Conservation (phyloP, 768 basidiomycete species). For the Hypholoma fasciculare region DNA sequence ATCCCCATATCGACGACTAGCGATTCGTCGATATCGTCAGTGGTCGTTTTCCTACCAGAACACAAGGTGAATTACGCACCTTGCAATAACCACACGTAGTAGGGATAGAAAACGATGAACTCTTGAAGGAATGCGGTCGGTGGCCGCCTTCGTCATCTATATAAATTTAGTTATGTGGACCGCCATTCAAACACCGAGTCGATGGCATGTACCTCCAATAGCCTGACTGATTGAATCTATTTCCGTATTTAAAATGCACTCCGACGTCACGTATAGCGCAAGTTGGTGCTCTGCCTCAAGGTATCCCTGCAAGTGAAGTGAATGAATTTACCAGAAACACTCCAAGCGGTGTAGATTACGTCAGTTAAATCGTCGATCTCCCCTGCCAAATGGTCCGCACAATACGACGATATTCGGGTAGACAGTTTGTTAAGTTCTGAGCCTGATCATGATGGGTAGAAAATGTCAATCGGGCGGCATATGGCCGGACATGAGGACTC, state of each 20-base stretch:
- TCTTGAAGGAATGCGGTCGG: conserved; percentile 79
- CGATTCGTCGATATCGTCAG: background rate
- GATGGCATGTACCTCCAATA: conserved; percentile 55
- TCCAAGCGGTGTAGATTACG: conserved; percentile 33
- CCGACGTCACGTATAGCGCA: conserved; percentile 52
- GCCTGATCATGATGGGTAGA: conserved; percentile 10
- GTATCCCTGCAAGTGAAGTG: conserved; percentile 45
- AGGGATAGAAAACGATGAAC: conserved; percentile 83
- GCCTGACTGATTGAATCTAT: conserved; percentile 57
- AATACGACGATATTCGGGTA: conserved; percentile 47
- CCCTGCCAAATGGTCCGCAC: conserved; percentile 50
- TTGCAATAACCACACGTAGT: conserved; percentile 83
- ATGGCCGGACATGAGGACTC: conserved; percentile 20
- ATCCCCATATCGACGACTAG: conserved; percentile 84
- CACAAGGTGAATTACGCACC: conserved; percentile 36
- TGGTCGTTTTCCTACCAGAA: background rate
- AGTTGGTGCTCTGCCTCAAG: conserved; percentile 65
- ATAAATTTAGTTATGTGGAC: conserved; percentile 6
- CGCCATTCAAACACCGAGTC: background rate
- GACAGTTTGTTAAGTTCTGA: conserved; percentile 52
- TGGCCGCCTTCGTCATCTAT: conserved; percentile 74
- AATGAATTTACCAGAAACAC: conserved; percentile 3
- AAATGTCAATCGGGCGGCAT: conserved; percentile 1
- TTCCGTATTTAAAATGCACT: conserved; percentile 62
- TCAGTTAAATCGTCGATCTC: conserved; percentile 58